phyloP scores from a whole-genome alignment of 2,329 filamentous ascomycete species.

The Colletotrichum sp. region DNA sequence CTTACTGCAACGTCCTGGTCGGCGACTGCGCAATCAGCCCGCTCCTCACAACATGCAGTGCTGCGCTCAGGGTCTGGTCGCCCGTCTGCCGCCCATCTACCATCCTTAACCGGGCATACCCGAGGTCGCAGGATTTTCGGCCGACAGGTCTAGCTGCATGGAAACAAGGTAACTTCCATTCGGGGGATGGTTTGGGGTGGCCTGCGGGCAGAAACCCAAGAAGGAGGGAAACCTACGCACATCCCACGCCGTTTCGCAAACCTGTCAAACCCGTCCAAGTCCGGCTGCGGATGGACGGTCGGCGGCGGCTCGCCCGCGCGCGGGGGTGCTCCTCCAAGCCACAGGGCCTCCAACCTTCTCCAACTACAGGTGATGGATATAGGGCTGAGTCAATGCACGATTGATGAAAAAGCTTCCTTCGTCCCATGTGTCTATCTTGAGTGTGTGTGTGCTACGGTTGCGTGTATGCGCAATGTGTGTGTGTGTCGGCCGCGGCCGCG shows the following conservation, averaged over 20 bases:
- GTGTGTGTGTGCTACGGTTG: not conserved
- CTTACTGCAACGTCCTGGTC: not conserved
- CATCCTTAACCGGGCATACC: not conserved
- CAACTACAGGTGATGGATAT: not conserved
- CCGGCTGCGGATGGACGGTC: not conserved
- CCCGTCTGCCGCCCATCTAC: not conserved
- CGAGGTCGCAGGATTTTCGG: slow-evolving; percentile 3
- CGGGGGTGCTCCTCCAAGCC: not conserved
- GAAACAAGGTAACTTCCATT: not conserved
- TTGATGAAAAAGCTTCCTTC: slow-evolving; percentile 4
- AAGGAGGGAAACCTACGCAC: not conserved
- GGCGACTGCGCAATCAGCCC: not conserved
- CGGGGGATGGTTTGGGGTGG: not conserved
- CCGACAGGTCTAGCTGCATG: not conserved
- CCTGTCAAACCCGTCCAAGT: not conserved
- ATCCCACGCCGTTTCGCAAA: not conserved
- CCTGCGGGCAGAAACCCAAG: not conserved
- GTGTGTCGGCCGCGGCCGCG: not conserved
- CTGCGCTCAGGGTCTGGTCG: not conserved
- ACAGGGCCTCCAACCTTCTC: not conserved
- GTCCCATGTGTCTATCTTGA: not conserved
- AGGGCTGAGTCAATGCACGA: slow-evolving; percentile 10
- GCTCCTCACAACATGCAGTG: not conserved
- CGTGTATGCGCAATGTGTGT: not conserved
- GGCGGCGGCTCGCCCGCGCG: not conserved